A percentile compares a stretch with the other conserved stretches of the same genome.
Conservation (phyloP, 179 eudicot species). For the Patellifolia procumbens region DNA sequence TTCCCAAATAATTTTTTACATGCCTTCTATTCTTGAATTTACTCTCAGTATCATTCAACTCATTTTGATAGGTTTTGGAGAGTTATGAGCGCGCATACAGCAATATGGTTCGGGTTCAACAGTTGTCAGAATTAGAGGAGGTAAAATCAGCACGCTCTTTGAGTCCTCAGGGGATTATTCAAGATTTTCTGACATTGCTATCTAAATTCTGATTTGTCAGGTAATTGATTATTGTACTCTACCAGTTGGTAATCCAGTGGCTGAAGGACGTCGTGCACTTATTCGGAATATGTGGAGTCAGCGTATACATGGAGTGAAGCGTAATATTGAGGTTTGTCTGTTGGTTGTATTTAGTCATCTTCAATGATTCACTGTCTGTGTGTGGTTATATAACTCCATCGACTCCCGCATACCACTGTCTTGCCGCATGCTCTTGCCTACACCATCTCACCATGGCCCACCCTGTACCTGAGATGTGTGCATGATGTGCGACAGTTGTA, state of each 20-base stretch:
- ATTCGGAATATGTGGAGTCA: conserved; percentile 98
- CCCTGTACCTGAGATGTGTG: background rate
- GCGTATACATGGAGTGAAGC: conserved; percentile 89
- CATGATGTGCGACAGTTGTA: background rate
- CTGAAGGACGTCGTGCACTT: conserved; percentile 88
- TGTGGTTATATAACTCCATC: background rate
- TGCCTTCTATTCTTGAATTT: background rate
- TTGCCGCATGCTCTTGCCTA: background rate
- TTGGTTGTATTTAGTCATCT: background rate
- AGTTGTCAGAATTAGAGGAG: conserved; percentile 95
- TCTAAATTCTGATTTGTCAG: conserved; percentile 35
- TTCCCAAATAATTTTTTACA: no score
- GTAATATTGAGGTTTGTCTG: conserved; percentile 78
- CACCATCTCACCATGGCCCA: background rate
- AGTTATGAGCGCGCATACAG: conserved; percentile 97
- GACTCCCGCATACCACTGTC: background rate
- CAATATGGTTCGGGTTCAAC: conserved; percentile 99
- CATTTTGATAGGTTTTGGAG: conserved; percentile 71
- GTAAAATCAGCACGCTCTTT: conserved; percentile 37
- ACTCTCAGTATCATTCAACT: background rate
- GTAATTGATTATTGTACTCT: conserved; percentile 94
- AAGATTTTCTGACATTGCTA: background rate
- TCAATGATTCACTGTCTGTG: background rate
- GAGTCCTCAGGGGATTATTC: background rate
- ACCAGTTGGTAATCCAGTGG: conserved; percentile 73